Evolutionary conservation across 768 basidiomycete species (phyloP), one percentile per base, ranked within the genome.

Genomic region (Dioszegia hungarica): DNA sequence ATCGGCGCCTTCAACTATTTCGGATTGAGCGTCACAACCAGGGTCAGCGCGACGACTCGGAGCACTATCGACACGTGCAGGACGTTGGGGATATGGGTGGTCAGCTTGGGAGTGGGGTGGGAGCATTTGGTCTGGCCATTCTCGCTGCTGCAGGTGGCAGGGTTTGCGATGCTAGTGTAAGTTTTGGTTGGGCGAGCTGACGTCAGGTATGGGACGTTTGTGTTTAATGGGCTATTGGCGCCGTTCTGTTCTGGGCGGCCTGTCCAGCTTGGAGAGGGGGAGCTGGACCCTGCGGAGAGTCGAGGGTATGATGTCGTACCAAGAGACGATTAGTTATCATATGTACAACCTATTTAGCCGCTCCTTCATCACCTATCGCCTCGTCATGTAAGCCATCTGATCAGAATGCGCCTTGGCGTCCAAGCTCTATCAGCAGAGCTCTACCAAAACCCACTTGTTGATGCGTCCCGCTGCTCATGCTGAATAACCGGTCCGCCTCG

Each of bases 21-120:
- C 66, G 91, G 91, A 11, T 76, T 94, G 48, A 90, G 88, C 73
- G 89, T 95, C 57, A 94, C 92, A n/a, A 82, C 85, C 60, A 86
- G 89, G 71, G 89, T 97, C 57, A 90, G 87, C 73, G 93, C 94
- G 31, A 95, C 92, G 1, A 89, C 90, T 17, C 83, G 94, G 59
- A 73, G 64, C 53, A 81, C 95, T 56, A 89, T 91, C 34, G 95
- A 99, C 76, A 93, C 92, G 5, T 95, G 91, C 78, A 82, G 95
- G 66, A 98, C 95, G 0, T 81, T 98, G 51, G 83, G 84, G n/a
- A 98, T 99, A 73, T 99, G 95, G 95, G 54, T 70, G 9, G 79
- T 99, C 67, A 90, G 89, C 70, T 81, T 95, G 49, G 85, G 82
- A 1, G 78, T 95, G 24, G 91, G 93, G 3, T 97, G 93, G 93